Conservation (phyloP, 768 basidiomycete species). For the Mycena filopes region DNA sequence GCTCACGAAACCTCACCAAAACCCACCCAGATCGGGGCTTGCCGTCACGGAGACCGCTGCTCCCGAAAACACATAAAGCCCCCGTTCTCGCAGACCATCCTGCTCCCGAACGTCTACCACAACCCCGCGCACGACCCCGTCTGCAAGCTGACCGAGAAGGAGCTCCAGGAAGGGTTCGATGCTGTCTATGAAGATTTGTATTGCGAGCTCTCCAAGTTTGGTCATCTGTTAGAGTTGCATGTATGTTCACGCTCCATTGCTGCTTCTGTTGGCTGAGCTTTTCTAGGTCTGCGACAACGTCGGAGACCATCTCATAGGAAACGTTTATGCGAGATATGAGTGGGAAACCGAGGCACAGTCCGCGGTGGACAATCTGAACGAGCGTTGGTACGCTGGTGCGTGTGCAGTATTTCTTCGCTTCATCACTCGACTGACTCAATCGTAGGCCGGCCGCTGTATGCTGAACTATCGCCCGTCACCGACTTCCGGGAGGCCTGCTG, state of each 20-base stretch:
- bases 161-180: slow-evolving; percentile 91
- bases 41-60: slow-evolving; percentile 97
- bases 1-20: slow-evolving; percentile 22
- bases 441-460: slow-evolving; percentile 90
- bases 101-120: slow-evolving; percentile 97
- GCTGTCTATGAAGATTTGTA: slow-evolving; percentile 96
- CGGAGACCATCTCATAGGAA: slow-evolving; percentile 97
- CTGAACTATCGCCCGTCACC: slow-evolving; percentile 97
- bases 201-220: slow-evolving; percentile 94
- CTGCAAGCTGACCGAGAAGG: slow-evolving; percentile 88
- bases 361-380: slow-evolving; percentile 92
- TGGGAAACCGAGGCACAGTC: slow-evolving; percentile 98
- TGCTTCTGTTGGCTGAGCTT: slow-evolving; percentile 16
- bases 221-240: slow-evolving; percentile 94
- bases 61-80: slow-evolving; percentile 98
- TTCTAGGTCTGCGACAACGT: slow-evolving; percentile 95
- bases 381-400: slow-evolving; percentile 97
- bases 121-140: slow-evolving; percentile 96
- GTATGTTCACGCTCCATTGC: slow-evolving; percentile 54
- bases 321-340: slow-evolving; percentile 97
- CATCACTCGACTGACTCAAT: slow-evolving; percentile 24
- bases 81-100: slow-evolving; percentile 96
- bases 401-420: slow-evolving; percentile 28
- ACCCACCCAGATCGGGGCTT: slow-evolving; percentile 87
- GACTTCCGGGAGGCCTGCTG: slow-evolving; percentile 99